Base-by-base conservation (phyloP, 106 monocot genomes). In the Apostasia ramifera region DNA sequence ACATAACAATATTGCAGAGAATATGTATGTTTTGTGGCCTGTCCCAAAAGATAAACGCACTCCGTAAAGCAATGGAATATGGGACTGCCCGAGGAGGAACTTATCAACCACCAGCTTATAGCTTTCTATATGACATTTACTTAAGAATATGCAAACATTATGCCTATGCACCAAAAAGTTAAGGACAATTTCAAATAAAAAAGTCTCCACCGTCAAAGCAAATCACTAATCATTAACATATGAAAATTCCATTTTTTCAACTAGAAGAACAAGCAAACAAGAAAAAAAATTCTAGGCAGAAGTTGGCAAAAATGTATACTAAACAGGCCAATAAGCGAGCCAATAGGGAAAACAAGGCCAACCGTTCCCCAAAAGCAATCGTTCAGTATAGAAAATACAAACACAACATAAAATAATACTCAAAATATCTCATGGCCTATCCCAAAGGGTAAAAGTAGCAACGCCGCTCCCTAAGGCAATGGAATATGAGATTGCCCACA, bases 51-150 rank as follows among this genome's bases (percentile, higher is more conserved):
- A 66, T 74, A 72, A 85, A 56, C 13, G 76, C 69, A 40, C 75
- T 80, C 45, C 66, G 67, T 63, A 76, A 66, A 76, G 84, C 73
- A 6, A 76, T 84, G 80, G 84, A 84, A 84, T 84, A 84, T 81
- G 84, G 76, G 75, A 72, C 66, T 45, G 47, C 45, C 5, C 11
- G 15, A 52, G 3, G 47, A 73, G 53, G 62, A 40, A 43, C 44
- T 55, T 59, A 4, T 26, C 37, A 74, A 76, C 72, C 14, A 51
- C n/a, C 61, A n/a, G 62, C 4, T 44, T 3, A 46, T 15, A 74
- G 66, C 8, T 56, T 47, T 14, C 44, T 74, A 48, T 74, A 37
- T 66, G 41, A 68, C 60, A 3, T 51, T 43, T 53, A 49, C 67
- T 68, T 39, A 1, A 50, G 75, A 60, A 76, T 72, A 43, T 47